These are phyloP conservation scores for Cyclotella atomus DNA, from an alignment of 108 stramenopile genomes.

Conservation along the genomic window DNA sequence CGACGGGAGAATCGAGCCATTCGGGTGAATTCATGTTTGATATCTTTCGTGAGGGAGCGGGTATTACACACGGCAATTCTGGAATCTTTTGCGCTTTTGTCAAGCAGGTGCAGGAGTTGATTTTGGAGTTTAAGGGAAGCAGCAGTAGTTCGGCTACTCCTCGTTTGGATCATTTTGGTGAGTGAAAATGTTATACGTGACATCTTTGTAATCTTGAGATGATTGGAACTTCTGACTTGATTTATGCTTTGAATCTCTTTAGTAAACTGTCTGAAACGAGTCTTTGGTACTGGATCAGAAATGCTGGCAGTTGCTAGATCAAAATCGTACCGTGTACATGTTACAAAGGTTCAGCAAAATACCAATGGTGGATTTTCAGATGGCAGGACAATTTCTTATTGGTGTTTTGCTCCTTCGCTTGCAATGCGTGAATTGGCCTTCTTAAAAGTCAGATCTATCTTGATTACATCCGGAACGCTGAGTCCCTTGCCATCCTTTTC, in stretches of 20 bases:
- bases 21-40: slow-evolving; percentile 87
- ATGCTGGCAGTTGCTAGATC: slow-evolving; percentile 77
- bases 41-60: slow-evolving; percentile 71
- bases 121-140: slow-evolving; percentile 73
- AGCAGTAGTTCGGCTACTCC: slow-evolving; percentile 63
- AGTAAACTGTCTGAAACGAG: slow-evolving; percentile 75
- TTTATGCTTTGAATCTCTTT: background rate
- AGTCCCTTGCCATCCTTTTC: slow-evolving; percentile 92
- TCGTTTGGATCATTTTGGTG: slow-evolving; percentile 68
- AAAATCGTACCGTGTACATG: slow-evolving; percentile 80
- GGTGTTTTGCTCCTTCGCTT: slow-evolving; percentile 97
- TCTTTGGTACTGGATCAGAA: slow-evolving; percentile 73
- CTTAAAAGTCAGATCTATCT: slow-evolving; percentile 83
- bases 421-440: slow-evolving; percentile 91
- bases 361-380: slow-evolving; percentile 53
- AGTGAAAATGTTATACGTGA: slow-evolving; percentile 1
- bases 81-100: slow-evolving; percentile 68
- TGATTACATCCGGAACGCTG: slow-evolving; percentile 96
- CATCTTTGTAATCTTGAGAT: no score
- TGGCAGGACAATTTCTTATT: slow-evolving; percentile 88
- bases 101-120: slow-evolving; percentile 63
- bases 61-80: slow-evolving; percentile 77
- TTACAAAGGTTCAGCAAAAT: slow-evolving; percentile 40
- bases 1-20: slow-evolving; percentile 46
- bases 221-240: background rate